Conservation (phyloP, 305 asterid genomes). For the Fraxinus sp. region DNA sequence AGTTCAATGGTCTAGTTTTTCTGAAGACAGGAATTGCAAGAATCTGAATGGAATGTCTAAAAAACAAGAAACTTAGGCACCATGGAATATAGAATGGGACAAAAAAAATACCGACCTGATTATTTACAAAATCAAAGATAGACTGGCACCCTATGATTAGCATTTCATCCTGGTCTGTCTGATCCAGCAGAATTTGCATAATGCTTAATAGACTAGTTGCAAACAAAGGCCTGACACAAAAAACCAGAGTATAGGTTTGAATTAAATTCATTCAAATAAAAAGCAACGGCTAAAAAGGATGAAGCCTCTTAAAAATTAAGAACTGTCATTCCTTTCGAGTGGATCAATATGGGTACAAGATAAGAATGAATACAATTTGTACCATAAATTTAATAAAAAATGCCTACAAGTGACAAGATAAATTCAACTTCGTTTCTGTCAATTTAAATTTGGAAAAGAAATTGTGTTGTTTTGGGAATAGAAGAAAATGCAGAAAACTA, state of each 20-base stretch:
- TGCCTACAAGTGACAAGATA: not conserved
- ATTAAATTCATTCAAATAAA: not conserved
- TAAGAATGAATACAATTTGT: not conserved
- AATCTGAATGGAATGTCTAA: not conserved
- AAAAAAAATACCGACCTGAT: slow-evolving; percentile 60
- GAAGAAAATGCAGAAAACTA: not conserved
- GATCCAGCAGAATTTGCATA: slow-evolving; percentile 79
- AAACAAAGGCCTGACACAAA: slow-evolving; percentile 79
- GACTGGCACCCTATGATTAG: slow-evolving; percentile 81
- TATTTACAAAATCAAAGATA: slow-evolving; percentile 89
- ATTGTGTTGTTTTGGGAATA: not conserved
- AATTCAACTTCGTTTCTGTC: not conserved
- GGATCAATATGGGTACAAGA: not conserved
- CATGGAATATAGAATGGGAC: not conserved
- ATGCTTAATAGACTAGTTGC: slow-evolving; percentile 81
- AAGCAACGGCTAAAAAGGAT: not conserved
- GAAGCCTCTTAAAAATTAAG: not conserved
- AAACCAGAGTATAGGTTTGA: not conserved
- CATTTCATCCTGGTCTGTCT: slow-evolving; percentile 78
- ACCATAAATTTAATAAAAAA: not conserved
- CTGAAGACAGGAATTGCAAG: slow-evolving; percentile 14
- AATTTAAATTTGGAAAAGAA: not conserved
- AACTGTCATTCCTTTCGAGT: not conserved
- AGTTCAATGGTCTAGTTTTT: slow-evolving; percentile 20
- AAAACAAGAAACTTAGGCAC: not conserved